Evolutionary conservation across 345 rosid genomes (phyloP).

Genomic region (Leavenworthia alabamica): DNA sequence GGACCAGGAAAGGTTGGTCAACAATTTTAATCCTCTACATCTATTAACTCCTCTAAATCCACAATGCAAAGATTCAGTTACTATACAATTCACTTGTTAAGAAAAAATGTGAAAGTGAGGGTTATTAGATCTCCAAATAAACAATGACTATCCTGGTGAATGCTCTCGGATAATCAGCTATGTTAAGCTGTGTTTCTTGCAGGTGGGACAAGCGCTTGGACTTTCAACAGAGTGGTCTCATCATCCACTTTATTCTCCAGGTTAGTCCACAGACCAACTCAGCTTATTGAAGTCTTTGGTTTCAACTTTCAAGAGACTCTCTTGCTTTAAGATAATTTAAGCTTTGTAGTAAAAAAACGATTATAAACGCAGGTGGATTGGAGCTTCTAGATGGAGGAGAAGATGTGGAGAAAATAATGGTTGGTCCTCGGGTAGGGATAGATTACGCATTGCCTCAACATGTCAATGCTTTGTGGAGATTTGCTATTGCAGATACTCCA

Average conservation of each 20-base stretch:
- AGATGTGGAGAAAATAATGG: conserved; percentile 55
- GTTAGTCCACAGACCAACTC: conserved; percentile 35
- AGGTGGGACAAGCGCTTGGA: conserved; percentile 98
- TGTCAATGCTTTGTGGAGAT: conserved; percentile 82
- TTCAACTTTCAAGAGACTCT: background rate
- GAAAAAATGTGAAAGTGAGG: too few species aligned
- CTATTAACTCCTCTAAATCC: background rate
- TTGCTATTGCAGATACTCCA: conserved; percentile 68
- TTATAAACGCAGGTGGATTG: conserved; percentile 56
- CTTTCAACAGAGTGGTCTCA: conserved; percentile 81
- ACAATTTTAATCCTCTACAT: background rate
- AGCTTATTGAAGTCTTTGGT: background rate
- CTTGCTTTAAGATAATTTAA: background rate
- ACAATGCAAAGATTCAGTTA: background rate
- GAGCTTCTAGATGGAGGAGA: conserved; percentile 79
- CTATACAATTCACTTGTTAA: background rate
- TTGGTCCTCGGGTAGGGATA: conserved; percentile 89
- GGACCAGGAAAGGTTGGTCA: conserved; percentile 90
- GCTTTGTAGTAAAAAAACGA: background rate
- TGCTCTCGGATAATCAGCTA: background rate
- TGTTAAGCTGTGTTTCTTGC: background rate
- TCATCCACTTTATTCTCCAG: conserved; percentile 74
- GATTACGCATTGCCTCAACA: conserved; percentile 80
- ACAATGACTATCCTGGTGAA: background rate
- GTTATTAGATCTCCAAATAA: background rate